Conservation (phyloP, 2,329 filamentous ascomycete genomes). For the Sporothrix sp. region DNA sequence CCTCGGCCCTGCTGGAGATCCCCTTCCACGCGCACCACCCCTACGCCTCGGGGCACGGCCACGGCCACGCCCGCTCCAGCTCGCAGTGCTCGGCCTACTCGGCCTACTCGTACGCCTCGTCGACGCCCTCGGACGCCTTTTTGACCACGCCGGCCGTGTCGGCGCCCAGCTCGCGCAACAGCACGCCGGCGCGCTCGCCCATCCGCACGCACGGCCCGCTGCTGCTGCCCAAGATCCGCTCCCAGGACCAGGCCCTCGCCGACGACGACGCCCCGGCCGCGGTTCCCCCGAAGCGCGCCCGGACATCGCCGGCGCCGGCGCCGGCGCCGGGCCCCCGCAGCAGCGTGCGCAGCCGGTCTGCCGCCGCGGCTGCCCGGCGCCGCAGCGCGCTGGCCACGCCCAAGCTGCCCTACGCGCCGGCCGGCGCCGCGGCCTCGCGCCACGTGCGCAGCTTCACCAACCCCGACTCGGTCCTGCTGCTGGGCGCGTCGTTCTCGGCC, state of each 20-base stretch:
- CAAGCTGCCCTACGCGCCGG: slow-evolving; percentile 13
- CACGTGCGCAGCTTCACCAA: slow-evolving; percentile 53
- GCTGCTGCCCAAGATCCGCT: slow-evolving; percentile 75
- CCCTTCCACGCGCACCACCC: slow-evolving; percentile 29
- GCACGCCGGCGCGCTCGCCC: slow-evolving; percentile 60
- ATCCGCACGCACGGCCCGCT: slow-evolving; percentile 70
- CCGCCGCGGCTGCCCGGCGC: not conserved
- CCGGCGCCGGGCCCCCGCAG: too few species aligned
- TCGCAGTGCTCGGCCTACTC: slow-evolving; percentile 54
- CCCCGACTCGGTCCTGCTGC: slow-evolving; percentile 41
- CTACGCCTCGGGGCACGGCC: not conserved
- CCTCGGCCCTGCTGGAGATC: slow-evolving; percentile 46
- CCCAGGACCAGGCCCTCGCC: slow-evolving; percentile 70
- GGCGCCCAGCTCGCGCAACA: slow-evolving; percentile 45
- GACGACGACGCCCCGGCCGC: slow-evolving; percentile 35
- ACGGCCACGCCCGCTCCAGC: slow-evolving; percentile 50
- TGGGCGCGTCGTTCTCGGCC: slow-evolving; percentile 31
- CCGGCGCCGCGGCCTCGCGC: slow-evolving; percentile 30
- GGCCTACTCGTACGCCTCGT: slow-evolving; percentile 56
- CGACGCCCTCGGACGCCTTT: slow-evolving; percentile 46
- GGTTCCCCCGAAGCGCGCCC: slow-evolving; percentile 42
- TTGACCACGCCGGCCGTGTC: slow-evolving; percentile 25
- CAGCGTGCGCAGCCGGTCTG: slow-evolving; percentile 5
- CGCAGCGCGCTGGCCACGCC: not conserved
- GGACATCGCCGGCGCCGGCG: slow-evolving; percentile 39